Evolutionary conservation across 345 rosid genomes (phyloP).

Genomic region (Populus deltoides): DNA sequence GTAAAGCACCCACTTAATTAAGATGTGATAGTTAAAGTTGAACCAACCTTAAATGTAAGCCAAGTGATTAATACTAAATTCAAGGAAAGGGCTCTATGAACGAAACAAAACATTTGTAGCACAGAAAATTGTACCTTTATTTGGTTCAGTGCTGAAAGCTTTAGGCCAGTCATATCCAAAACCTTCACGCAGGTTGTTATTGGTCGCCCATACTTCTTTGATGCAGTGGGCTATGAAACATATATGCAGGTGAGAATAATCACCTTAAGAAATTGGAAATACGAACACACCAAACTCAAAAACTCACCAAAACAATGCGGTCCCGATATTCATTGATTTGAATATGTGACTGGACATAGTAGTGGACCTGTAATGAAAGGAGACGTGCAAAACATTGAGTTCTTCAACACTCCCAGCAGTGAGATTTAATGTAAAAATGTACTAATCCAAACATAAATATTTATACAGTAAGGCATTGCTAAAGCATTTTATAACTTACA

Average conservation of each 20-base stretch:
- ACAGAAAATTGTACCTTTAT: constrained; percentile 52
- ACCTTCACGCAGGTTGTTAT: constrained; percentile 83
- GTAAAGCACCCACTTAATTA: neutral
- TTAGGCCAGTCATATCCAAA: constrained; percentile 91
- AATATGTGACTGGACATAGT: constrained; percentile 89
- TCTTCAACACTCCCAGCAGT: neutral
- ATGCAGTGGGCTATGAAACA: constrained; percentile 68
- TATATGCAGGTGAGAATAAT: constrained; percentile 14
- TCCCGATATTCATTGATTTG: constrained; percentile 95
- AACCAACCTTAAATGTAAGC: neutral
- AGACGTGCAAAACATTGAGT: neutral
- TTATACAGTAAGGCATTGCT: neutral
- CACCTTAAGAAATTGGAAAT: neutral
- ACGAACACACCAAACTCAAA: neutral
- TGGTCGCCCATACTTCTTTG: constrained; percentile 69
- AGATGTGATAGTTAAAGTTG: neutral
- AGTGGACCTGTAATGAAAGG: constrained; percentile 57
- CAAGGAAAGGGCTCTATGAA: neutral
- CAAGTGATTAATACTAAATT: neutral
- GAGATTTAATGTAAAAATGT: neutral
- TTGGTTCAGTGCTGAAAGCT: constrained; percentile 79
- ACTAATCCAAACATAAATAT: neutral
- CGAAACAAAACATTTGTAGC: neutral
- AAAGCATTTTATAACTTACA: constrained; percentile 42
- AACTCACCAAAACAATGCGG: constrained; percentile 75